phyloP scores from a whole-genome alignment of 2,329 filamentous ascomycete genomes.

The Sarocladiaceae sp. region DNA sequence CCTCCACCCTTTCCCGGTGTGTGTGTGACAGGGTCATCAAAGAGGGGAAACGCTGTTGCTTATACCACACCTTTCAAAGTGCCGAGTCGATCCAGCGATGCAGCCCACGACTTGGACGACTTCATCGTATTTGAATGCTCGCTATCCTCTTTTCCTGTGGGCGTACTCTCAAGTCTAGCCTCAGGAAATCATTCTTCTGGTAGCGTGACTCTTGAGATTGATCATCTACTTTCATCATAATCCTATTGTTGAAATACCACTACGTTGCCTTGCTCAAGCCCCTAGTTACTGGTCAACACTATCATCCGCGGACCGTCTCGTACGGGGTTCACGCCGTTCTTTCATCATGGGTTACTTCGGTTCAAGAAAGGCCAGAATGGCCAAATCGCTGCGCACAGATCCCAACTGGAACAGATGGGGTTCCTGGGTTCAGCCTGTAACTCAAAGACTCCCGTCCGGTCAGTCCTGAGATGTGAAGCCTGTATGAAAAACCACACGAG shows the following conservation, averaged over 20 bases:
- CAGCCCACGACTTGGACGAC: not conserved
- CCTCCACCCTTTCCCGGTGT: too few relatives aligned
- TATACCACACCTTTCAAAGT: not conserved
- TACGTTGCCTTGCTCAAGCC: too few relatives aligned
- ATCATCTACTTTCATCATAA: too few relatives aligned
- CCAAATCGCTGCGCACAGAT: conserved; percentile 18
- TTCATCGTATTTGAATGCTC: conserved; percentile 4
- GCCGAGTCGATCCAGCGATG: conserved; percentile 7
- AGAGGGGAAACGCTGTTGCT: conserved; percentile 4
- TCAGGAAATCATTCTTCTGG: not conserved
- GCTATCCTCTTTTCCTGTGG: not conserved
- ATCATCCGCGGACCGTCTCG: too few relatives aligned
- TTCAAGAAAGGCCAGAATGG: conserved; percentile 13
- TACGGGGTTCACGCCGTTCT: too few relatives aligned
- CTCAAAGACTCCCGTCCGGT: conserved; percentile 20
- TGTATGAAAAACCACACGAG: not conserved
- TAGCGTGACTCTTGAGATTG: too few relatives aligned
- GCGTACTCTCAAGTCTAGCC: not conserved
- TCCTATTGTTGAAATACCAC: too few relatives aligned
- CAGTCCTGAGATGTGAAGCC: not conserved
- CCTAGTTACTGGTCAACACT: too few relatives aligned
- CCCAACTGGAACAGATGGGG: conserved; percentile 20
- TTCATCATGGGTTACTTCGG: conserved; percentile 7
- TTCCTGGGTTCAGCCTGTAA: conserved; percentile 18
- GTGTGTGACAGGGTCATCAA: not conserved